Evolutionary conservation across 768 basidiomycete genomes (phyloP), one percentile per base, ranked within the genome.

Genomic region (Leccinum pellstonianum): DNA sequence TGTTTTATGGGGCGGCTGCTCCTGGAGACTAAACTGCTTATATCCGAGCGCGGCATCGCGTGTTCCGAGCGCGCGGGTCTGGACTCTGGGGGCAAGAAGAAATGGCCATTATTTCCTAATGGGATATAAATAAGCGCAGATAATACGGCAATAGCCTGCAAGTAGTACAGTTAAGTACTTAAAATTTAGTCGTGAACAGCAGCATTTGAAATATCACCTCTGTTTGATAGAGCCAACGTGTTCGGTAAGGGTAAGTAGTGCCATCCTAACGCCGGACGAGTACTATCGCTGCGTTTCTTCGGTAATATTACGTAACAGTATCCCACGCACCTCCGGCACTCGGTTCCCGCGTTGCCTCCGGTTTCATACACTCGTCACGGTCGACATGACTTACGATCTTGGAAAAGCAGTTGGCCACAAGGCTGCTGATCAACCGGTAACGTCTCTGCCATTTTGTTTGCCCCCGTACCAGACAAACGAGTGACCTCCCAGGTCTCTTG

Each of bases 371-470:
- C n/a, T 4, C n/a, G n/a, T n/a, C n/a, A n/a, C n/a, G n/a, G 46
- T 41, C 46, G 10, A 52, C 4, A 86, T 86, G 84, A 74, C 80
- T 48, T 74, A 76, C 60, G 85, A 90, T 70, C 83, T 92, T 25
- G 79, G 78, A 3, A 80, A 86, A 74, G 85, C 88, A 23, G 82
- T 92, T 50, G 91, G 90, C 9, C 76, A 78, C 66, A 74, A 81
- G 54, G 70, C 77, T 6, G 74, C 78, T 7, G 78, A 84, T 56
- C 79, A 80, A 58, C 81, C 84, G 35, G 89, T 91, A 64, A 29
- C 55, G 80, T 75, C 5, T 29, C 41, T 8, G 38, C 11, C 4
- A 10, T 49, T 38, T 37, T 49, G 4, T 56, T n/a, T 33, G 17
- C 25, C 7, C 25, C 14, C 12, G 10, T 33, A 21, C 25, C 21